Percentiles rank a stretch among this genome's conserved stretches.
Evolutionary conservation across 495 filamentous ascomycete species (phyloP).

Genomic region (Penicillium maclennaniae): DNA sequence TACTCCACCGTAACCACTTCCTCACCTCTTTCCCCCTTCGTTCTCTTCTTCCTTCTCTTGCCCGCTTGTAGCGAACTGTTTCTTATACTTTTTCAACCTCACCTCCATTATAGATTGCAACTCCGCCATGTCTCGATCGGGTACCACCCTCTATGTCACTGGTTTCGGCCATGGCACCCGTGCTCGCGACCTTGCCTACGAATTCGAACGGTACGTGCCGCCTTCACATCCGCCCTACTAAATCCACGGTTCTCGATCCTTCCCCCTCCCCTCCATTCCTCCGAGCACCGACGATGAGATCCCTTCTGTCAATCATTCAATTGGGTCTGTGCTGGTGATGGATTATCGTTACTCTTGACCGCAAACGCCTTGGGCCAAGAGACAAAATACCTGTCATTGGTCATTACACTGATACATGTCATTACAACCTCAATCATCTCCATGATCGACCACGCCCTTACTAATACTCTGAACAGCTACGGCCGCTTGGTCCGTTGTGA

Average conservation of each 20-base stretch:
- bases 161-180: slow-evolving; percentile 99
- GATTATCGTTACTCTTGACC: neutral
- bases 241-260: slow-evolving; percentile 25
- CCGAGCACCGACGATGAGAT: slow-evolving; percentile 17
- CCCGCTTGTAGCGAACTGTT: too few relatives aligned
- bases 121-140: slow-evolving; percentile 77
- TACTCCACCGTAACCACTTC: slow-evolving; percentile 7
- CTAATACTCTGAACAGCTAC: slow-evolving; percentile 60
- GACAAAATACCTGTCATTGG: slow-evolving; percentile 6
- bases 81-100: too few relatives aligned
- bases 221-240: slow-evolving; percentile 41
- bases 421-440: slow-evolving; percentile 7
- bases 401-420: slow-evolving; percentile 9
- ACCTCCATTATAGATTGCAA: too few relatives aligned
- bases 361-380: neutral
- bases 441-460: neutral
- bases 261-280: slow-evolving; percentile 1
- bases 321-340: neutral
- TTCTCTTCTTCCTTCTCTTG: too few relatives aligned
- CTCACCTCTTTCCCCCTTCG: neutral
- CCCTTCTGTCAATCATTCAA: neutral
- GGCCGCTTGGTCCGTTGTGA: slow-evolving; percentile 98
- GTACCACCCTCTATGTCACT: slow-evolving; percentile 92
- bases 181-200: slow-evolving; percentile 99
- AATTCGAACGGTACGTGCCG: slow-evolving; percentile 98